These are phyloP conservation scores for Russula ochroleuca DNA, from an alignment of 768 basidiomycete genomes.

Conservation along the genomic window DNA sequence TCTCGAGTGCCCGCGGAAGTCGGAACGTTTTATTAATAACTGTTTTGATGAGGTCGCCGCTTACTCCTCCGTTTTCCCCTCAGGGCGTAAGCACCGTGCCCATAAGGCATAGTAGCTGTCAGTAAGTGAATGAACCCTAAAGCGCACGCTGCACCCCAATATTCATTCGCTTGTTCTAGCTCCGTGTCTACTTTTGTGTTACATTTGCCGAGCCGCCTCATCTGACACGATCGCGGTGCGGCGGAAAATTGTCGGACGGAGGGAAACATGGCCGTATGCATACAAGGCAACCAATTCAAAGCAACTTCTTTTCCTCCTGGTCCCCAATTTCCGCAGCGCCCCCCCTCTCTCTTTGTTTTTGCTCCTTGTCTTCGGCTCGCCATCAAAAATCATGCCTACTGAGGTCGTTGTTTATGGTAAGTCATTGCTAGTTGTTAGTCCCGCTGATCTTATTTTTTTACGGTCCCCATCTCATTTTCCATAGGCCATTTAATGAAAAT, in stretches of 20 bases:
- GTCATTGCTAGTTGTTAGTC: not conserved
- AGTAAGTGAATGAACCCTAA: too few relatives aligned
- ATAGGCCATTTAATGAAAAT: constrained; percentile 14
- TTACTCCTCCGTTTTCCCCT: too few relatives aligned
- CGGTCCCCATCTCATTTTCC: not conserved
- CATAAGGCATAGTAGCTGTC: too few relatives aligned
- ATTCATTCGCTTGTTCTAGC: too few relatives aligned
- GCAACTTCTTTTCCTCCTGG: not conserved
- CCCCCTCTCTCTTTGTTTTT: not conserved
- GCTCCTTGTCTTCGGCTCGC: not conserved
- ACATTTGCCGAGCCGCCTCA: not conserved
- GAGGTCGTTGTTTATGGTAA: not conserved
- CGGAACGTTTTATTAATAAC: too few relatives aligned
- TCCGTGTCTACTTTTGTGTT: too few relatives aligned
- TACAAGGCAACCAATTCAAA: not conserved
- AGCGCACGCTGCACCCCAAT: too few relatives aligned
- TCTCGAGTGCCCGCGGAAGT: too few relatives aligned
- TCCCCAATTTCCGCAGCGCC: not conserved
- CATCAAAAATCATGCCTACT: not conserved
- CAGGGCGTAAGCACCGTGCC: too few relatives aligned
- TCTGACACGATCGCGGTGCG: not conserved
- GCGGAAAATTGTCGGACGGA: not conserved
- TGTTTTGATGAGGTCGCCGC: too few relatives aligned
- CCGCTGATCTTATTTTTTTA: not conserved
- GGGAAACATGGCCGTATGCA: not conserved